Evolutionary conservation across 805 yeast species (phyloP).

Genomic region (Yamadazyma sp.): DNA sequence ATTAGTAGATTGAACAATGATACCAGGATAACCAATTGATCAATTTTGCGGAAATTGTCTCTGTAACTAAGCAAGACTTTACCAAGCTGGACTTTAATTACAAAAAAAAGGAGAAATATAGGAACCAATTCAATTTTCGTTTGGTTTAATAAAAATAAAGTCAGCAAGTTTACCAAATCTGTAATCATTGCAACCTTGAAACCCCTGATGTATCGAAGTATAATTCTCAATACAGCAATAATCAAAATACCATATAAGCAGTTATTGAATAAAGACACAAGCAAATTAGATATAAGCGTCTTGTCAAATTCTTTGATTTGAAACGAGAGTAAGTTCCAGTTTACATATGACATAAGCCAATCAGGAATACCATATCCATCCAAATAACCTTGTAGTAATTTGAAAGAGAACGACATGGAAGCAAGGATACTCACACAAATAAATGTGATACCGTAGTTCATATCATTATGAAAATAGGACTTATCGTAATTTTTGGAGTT

Average conservation of each 20-base stretch:
- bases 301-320: conserved; percentile 18
- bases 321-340: conserved; percentile 31
- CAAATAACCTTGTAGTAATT: conserved; percentile 49
- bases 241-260: conserved; percentile 26
- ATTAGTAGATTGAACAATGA: conserved; percentile 48
- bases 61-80: conserved; percentile 4
- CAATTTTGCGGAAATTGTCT: conserved; percentile 11
- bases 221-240: conserved; percentile 29
- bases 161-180: conserved; percentile 34
- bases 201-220: conserved; percentile 23
- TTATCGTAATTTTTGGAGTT: conserved; percentile 21
- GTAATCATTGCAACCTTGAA: conserved; percentile 29
- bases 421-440: conserved; percentile 47
- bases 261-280: conserved; percentile 27
- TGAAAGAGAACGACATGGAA: conserved; percentile 51
- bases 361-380: conserved; percentile 57
- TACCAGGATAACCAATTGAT: conserved; percentile 22
- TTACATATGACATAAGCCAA: conserved; percentile 25
- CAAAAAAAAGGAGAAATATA: conserved; percentile 41
- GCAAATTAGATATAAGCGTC: conserved; percentile 10
- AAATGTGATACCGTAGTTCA: conserved; percentile 31
- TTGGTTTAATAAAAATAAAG: conserved; percentile 53
- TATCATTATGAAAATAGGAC: conserved; percentile 21
- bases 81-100: conserved; percentile 21
- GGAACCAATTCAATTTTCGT: conserved; percentile 57